Conservation (phyloP, 208 protist genomes). For the Trypanosoma boissoni region DNA sequence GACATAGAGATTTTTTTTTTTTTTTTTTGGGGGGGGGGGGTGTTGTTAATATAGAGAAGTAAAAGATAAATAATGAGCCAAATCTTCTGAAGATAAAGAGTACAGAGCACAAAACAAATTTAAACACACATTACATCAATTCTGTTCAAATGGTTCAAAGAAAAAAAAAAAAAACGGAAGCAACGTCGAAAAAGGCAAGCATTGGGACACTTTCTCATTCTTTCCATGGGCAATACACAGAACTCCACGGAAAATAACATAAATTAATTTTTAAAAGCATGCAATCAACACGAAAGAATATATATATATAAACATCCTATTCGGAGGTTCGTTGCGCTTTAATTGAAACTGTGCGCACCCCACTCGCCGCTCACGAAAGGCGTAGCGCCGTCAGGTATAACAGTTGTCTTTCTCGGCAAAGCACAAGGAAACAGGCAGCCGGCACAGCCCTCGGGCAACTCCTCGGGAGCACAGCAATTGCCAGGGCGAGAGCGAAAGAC, state of each 20-base stretch:
- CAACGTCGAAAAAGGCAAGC: too few relatives aligned
- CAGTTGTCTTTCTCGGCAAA: too few relatives aligned
- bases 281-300: too few relatives aligned
- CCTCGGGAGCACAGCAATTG: conserved; percentile 53
- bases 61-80: neutral
- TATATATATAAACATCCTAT: too few relatives aligned
- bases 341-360: too few relatives aligned
- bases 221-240: too few relatives aligned
- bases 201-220: too few relatives aligned
- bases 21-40: neutral
- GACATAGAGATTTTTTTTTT: too few relatives aligned
- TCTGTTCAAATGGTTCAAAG: neutral
- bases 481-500: conserved; percentile 64
- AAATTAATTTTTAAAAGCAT: conserved; percentile 2
- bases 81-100: neutral
- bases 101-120: conserved; percentile 9
- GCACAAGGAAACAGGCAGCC: too few relatives aligned
- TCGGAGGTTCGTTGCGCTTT: too few relatives aligned
- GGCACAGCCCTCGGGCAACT: conserved; percentile 58
- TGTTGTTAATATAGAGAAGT: neutral
- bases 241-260: neutral
- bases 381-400: too few relatives aligned
- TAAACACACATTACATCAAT: conserved; percentile 1
- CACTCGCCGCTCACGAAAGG: too few relatives aligned
- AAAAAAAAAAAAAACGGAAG: neutral